Conservation (phyloP, 2,329 filamentous ascomycete species). For the Dissoconium aciculare region DNA sequence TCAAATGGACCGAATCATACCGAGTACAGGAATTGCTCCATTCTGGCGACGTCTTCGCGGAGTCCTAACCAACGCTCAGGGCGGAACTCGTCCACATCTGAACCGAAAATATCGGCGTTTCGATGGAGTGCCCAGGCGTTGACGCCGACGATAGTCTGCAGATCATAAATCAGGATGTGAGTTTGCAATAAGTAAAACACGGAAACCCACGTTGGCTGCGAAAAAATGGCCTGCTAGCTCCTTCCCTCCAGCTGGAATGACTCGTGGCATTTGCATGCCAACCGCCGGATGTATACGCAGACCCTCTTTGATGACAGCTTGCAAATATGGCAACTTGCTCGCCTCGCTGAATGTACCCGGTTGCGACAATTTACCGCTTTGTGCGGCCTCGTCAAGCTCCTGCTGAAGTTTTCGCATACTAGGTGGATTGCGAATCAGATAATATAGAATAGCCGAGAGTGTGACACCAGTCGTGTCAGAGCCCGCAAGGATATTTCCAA, state of each 20-base stretch:
- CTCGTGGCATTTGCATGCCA: constrained; percentile 27
- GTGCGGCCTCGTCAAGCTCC: constrained; percentile 21
- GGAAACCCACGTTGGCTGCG: constrained; percentile 14
- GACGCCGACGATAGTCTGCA: constrained; percentile 17
- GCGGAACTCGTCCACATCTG: constrained; percentile 22
- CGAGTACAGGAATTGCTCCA: no score
- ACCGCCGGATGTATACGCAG: constrained; percentile 32
- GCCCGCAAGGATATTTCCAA: constrained; percentile 14
- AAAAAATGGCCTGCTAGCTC: constrained; percentile 23
- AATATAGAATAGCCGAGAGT: constrained; percentile 24
- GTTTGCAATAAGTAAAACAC: background rate
- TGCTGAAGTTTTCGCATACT: constrained; percentile 20
- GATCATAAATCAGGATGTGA: background rate
- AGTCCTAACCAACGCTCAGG: constrained; percentile 26
- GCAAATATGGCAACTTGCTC: constrained; percentile 27
- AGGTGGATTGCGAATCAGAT: constrained; percentile 23
- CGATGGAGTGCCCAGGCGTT: constrained; percentile 24
- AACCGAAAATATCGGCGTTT: constrained; percentile 18
- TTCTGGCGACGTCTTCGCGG: no score
- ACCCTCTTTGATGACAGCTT: constrained; percentile 32
- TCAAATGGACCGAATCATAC: no score
- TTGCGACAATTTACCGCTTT: constrained; percentile 17
- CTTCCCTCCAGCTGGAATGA: constrained; percentile 25
- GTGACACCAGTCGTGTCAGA: constrained; percentile 25
- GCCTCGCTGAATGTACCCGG: constrained; percentile 22